These are phyloP conservation scores for Dipodascus albidus DNA, from an alignment of 805 yeast species.

Conservation along the genomic window DNA sequence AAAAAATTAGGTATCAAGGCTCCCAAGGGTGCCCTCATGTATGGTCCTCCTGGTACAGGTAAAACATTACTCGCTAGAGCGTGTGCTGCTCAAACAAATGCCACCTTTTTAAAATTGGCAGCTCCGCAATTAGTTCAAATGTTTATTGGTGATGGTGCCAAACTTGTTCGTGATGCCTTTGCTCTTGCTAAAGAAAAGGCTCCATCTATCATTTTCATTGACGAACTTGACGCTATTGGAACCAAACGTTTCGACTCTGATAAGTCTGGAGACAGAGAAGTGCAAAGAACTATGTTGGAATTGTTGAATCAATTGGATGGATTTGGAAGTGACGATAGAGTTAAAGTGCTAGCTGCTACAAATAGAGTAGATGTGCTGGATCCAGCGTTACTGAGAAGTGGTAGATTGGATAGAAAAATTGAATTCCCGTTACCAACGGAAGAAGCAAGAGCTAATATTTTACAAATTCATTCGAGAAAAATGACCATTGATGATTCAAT, in stretches of 20 bases:
- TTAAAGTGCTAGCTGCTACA: constrained; percentile 95
- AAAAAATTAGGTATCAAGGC: constrained; percentile 90
- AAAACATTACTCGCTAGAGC: constrained; percentile 95
- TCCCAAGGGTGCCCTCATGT: constrained; percentile 96
- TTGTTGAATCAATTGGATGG: constrained; percentile 95
- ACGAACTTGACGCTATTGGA: constrained; percentile 98
- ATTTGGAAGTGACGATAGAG: constrained; percentile 93
- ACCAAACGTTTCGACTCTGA: constrained; percentile 96
- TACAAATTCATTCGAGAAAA: constrained; percentile 95
- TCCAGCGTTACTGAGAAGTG: constrained; percentile 96
- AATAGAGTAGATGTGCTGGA: constrained; percentile 96
- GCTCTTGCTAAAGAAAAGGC: constrained; percentile 97
- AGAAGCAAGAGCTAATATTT: constrained; percentile 92
- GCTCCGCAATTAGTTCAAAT: constrained; percentile 98
- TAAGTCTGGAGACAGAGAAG: constrained; percentile 96
- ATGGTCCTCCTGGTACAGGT: constrained; percentile 99
- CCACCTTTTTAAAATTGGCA: constrained; percentile 89
- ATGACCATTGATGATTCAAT: constrained; percentile 76
- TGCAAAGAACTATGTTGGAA: constrained; percentile 98
- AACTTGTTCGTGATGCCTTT: constrained; percentile 93
- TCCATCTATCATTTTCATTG: constrained; percentile 95
- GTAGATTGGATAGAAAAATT: constrained; percentile 94
- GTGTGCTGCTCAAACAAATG: constrained; percentile 97
- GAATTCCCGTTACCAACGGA: constrained; percentile 97
- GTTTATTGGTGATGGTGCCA: constrained; percentile 98